These are phyloP conservation scores for Russula sp. DNA, from an alignment of 768 basidiomycete genomes.

Conservation along the genomic window DNA sequence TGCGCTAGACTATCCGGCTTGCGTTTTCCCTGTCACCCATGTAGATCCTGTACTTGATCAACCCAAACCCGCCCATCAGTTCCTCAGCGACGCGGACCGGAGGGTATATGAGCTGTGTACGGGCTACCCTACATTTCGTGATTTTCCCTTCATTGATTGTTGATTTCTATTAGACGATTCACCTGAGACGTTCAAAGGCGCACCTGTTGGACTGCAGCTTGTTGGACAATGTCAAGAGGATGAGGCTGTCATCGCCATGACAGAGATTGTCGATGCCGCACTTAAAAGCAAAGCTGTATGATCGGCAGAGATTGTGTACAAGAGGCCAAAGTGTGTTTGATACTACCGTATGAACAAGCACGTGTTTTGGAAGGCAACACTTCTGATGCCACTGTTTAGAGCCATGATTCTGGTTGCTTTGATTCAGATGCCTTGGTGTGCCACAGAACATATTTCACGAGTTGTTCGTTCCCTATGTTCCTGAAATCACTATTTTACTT, in stretches of 20 bases:
- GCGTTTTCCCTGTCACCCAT: conserved; percentile 41
- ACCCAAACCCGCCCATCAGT: conserved; percentile 31
- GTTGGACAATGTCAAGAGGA: conserved; percentile 43
- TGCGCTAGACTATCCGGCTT: conserved; percentile 37
- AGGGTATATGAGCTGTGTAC: conserved; percentile 39
- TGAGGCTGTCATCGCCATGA: conserved; percentile 45
- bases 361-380: not conserved
- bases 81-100: conserved; percentile 38
- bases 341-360: not conserved
- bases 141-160: not conserved
- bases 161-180: conserved; percentile 13
- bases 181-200: conserved; percentile 34
- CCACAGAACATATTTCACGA: not conserved
- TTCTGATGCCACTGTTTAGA: not conserved
- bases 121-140: conserved; percentile 20
- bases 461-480: too few species aligned
- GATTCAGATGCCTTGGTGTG: not conserved
- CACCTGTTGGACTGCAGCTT: conserved; percentile 44
- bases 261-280: conserved; percentile 37
- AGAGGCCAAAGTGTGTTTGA: too few species aligned
- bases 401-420: not conserved
- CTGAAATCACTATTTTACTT: too few species aligned
- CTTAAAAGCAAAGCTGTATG: conserved; percentile 24
- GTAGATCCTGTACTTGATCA: conserved; percentile 39
- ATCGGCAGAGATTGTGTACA: not conserved